Evolutionary conservation across 1,284 basidiomycete genomes (phyloP).

Genomic region (Pseudozyma sp.): DNA sequence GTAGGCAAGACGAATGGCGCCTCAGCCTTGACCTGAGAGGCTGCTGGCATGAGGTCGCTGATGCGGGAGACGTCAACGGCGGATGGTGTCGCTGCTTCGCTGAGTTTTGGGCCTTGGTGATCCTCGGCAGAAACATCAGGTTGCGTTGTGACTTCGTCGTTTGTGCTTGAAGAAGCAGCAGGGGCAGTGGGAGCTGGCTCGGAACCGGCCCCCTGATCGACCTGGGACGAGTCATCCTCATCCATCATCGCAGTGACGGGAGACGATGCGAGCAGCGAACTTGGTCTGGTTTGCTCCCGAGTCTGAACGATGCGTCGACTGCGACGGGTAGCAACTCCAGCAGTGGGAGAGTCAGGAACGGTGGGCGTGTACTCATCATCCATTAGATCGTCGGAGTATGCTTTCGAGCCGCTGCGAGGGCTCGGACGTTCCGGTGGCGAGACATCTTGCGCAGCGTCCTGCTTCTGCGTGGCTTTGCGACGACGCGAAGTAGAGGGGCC

Average conservation of each 20-base stretch:
- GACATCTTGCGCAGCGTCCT: neutral
- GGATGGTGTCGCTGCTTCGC: neutral
- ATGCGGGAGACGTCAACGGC: constrained; percentile 15
- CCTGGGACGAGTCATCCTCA: neutral
- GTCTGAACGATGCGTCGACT: constrained; percentile 2
- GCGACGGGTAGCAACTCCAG: constrained; percentile 17
- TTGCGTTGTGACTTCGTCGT: neutral
- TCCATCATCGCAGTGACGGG: constrained; percentile 1
- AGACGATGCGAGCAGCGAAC: constrained; percentile 19
- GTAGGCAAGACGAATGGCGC: neutral
- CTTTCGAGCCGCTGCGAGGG: neutral
- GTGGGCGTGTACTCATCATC: neutral
- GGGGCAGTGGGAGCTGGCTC: neutral
- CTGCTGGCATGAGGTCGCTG: constrained; percentile 17
- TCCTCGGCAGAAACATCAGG: neutral
- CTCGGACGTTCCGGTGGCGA: neutral
- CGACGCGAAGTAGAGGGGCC: constrained; percentile 1
- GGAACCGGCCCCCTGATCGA: neutral
- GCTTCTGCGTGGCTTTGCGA: neutral
- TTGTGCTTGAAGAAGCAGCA: neutral
- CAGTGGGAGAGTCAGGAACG: constrained; percentile 23
- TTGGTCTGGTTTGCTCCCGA: constrained; percentile 1
- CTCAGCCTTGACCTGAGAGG: constrained; percentile 12
- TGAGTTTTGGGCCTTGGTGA: neutral
- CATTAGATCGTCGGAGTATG: neutral